Evolutionary conservation across 306 rosid genomes (phyloP).

Genomic region (Quercus bicolor): DNA sequence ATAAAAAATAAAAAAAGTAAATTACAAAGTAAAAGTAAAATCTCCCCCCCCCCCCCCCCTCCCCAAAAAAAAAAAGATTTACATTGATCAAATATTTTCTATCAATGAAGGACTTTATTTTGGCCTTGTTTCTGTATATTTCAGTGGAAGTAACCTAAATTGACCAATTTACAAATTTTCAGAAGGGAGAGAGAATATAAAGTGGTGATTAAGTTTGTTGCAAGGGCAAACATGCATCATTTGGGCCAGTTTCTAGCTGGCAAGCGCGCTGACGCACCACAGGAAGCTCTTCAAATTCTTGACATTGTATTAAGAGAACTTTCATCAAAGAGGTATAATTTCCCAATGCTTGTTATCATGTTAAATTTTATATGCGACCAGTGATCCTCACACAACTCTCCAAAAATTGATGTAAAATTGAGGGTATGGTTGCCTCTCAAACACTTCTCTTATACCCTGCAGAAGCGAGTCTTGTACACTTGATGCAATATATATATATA

Average conservation of each 20-base stretch:
- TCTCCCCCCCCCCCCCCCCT: too few species aligned
- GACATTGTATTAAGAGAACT: conserved; percentile 90
- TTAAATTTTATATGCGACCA: neutral
- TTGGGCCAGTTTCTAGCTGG: conserved; percentile 93
- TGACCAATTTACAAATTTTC: conserved; percentile 22
- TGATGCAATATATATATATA: too few species aligned
- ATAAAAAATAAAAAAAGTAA: neutral
- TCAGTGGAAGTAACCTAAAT: conserved; percentile 10
- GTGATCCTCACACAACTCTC: neutral
- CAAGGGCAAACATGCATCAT: conserved; percentile 91
- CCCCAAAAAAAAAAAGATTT: neutral
- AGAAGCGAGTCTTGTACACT: too few species aligned
- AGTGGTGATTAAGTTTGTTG: conserved; percentile 85
- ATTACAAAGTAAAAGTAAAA: neutral
- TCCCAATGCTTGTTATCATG: neutral
- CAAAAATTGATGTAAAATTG: too few species aligned
- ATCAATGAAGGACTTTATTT: neutral
- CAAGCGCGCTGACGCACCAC: conserved; percentile 87
- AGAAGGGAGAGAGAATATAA: conserved; percentile 74
- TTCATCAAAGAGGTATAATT: conserved; percentile 63
- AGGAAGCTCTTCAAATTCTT: conserved; percentile 83
- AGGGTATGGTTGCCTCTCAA: too few species aligned
- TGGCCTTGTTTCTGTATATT: neutral
- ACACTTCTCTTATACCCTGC: neutral
- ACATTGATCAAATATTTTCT: neutral